Base-by-base conservation (phyloP, 768 basidiomycete species). In the Suillus hirtellus region DNA sequence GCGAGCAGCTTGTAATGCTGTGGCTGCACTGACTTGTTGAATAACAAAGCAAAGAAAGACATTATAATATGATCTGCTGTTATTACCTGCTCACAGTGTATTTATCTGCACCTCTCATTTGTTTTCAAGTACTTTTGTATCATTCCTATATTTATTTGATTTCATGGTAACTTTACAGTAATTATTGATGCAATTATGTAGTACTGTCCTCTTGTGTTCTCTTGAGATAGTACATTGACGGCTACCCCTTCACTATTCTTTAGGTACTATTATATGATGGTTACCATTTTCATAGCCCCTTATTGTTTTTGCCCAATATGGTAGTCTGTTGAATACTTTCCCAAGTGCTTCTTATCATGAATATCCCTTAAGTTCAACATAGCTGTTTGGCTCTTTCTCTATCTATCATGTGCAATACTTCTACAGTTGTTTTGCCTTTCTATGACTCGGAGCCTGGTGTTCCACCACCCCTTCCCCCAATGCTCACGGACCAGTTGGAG, bases 401-500 rank as follows among this genome's bases (percentile, higher is more conserved):
- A 58, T 27, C 42, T 27, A 31, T 31, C 27, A 63, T 66, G 62
- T 21, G 54, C 11, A 35, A 11, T 21, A 21, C 46, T 8, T 27
- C 27, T 31, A 8, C 42, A 43, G 40, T 64, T 37, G 19, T 64
- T 10, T 6, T 3, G 3, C 27, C 27, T 31, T 31, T 31, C 27
- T 31, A 31, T 31, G 27, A 31, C 27, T 31, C 27, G 3, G 27
- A 31, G 3, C 27, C 27, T 31, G 27, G 27, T 3, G 27, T 4
- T 31, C 27, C 42, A 7, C 42, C 7, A 0, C 42, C 42, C 17
- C 17, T 42, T 17, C 42, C 42, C 4, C 15, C 42, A 17, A 42
- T 42, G 42, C 54, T 59, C n/a, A 61, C 27, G 1, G 53, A 65
- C 40, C 63, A 64, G 12, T 27, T 53, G 0, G 60, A 64, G 17